Percentiles rank a stretch among this genome's conserved stretches.
Evolutionary conservation across 2,329 filamentous ascomycete genomes (phyloP).

Genomic region (Dactylellina cionopaga): DNA sequence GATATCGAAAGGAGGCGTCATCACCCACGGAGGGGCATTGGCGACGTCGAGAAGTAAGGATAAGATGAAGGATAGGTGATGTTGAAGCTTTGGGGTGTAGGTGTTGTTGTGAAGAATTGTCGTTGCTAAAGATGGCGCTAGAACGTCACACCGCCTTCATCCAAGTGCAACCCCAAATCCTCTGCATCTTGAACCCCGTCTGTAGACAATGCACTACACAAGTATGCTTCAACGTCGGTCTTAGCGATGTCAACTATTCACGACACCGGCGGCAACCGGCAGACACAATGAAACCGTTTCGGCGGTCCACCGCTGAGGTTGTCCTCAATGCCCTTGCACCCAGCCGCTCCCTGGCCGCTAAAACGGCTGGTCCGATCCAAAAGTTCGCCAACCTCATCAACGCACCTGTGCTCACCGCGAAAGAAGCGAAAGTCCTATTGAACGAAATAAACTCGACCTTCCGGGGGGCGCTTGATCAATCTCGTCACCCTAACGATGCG

Average conservation of each 20-base stretch:
- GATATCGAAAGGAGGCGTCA: neutral
- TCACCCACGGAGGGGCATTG: constrained; percentile 16
- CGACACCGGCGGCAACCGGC: neutral
- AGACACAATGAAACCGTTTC: constrained; percentile 25
- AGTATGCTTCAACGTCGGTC: neutral
- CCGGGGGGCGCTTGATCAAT: constrained; percentile 19
- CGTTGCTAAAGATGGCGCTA: neutral
- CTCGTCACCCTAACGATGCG: constrained; percentile 24
- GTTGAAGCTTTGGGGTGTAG: neutral
- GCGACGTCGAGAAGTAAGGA: neutral
- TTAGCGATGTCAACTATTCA: neutral
- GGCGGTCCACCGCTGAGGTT: constrained; percentile 2
- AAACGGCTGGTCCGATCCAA: constrained; percentile 1
- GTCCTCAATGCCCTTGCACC: constrained; percentile 12
- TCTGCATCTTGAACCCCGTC: neutral
- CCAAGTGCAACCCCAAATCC: too few species aligned
- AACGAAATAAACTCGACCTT: constrained; percentile 37
- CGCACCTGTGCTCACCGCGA: constrained; percentile 31
- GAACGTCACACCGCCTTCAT: neutral
- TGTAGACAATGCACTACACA: neutral
- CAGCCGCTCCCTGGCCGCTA: too few species aligned
- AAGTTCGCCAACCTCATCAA: constrained; percentile 27
- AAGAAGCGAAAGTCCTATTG: constrained; percentile 31
- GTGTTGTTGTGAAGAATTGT: constrained; percentile 1
- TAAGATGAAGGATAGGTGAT: neutral